Base-by-base conservation (phyloP, 495 filamentous ascomycete species). In the Penicillium verhagenii region DNA sequence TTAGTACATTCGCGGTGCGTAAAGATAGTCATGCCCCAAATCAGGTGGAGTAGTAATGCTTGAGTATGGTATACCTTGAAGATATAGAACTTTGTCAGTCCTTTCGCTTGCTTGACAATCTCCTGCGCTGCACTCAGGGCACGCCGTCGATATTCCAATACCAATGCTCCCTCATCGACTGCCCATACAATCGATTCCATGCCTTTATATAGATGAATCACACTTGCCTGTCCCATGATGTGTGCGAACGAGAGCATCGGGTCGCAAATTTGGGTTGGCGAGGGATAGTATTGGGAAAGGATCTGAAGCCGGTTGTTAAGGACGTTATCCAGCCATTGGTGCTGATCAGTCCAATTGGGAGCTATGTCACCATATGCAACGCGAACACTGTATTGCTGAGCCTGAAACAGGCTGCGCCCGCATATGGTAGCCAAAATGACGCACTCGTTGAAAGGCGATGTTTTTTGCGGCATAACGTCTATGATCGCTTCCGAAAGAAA, bases 121-220 rank as follows among this genome's bases (percentile, higher is more conserved):
- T 24, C 42, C 21, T 45, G 42, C 10, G 39, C 39, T 42, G 39
- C 39, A 42, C 10, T 42, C 6, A 42, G 21, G 16, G 39, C 39
- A 11, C 14, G 39, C 11, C 39, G 39, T 47, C 13, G 21, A 47
- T 47, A 47, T 47, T 47, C 44, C 11, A 47, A n/a, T 14, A 47
- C 44, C 44, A 13, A 47, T 7, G 23, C 44, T 47, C 16, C 44
- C 28, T 47, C 28, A 23, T 47, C 23, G 28, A 47, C 24, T 28
- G 44, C 23, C 44, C 44, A 47, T 26, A 28, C 44, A 47, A 24
- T 16, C n/a, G 44, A 25, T 47, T 47, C 44, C 16, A 50, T 50
- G 10, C 24, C 26, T 13, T 29, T 28, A 25, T 23, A 28, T 9
- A 47, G 21, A 23, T 29, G 24, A 29, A 47, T 28, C n/a, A 29